Evolutionary conservation across 495 filamentous ascomycete genomes (phyloP), one percentile per base, ranked within the genome.

Genomic region (Aspergillus ostianus): DNA sequence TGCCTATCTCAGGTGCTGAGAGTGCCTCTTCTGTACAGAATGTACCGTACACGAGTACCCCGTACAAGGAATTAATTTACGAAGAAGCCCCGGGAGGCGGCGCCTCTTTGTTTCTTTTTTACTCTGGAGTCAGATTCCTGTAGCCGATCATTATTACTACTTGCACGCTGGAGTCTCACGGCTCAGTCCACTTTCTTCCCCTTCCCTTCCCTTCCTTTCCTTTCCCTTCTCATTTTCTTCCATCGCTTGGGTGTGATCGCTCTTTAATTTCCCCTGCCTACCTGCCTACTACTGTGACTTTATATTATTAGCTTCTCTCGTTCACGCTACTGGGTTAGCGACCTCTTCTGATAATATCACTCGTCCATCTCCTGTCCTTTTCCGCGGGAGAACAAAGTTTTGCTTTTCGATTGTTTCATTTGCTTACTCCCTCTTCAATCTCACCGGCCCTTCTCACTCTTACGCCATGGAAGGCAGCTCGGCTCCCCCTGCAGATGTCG

Each of bases 401-500:
- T 32, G 1, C 36, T 15, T 41, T 17, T 41, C 12, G 36, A 41
- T 41, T 41, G 10, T 41, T 41, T 41, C 10, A 15, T 15, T 41
- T 17, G 10, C 36, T 41, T 15, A 15, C 36, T 41, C 36, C 36
- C 36, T 41, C 36, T 2, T 41, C 36, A 13, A 41, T 41, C 36
- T 41, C 36, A 32, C 29, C 29, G 29, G 29, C 23, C 23, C 29
- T 8, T 32, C 29, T 32, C 29, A 15, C 36, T 41, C 36, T 12
- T 41, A 12, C 13, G 13, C 12, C 41, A 59, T 59, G 50, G 63
- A 58, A 30, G 51, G 55, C 45, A 50, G 41, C 41, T 19, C 61
- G 53, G 55, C 55, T 57, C 57, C 54, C 9, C 23, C 56, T 26
- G 55, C 59, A 21, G 56, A 58, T 60, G 64, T 63, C 46, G 59